Evolutionary conservation across 805 yeast genomes (phyloP), one percentile per base, ranked within the genome.

Genomic region (Peterozyma toletana): DNA sequence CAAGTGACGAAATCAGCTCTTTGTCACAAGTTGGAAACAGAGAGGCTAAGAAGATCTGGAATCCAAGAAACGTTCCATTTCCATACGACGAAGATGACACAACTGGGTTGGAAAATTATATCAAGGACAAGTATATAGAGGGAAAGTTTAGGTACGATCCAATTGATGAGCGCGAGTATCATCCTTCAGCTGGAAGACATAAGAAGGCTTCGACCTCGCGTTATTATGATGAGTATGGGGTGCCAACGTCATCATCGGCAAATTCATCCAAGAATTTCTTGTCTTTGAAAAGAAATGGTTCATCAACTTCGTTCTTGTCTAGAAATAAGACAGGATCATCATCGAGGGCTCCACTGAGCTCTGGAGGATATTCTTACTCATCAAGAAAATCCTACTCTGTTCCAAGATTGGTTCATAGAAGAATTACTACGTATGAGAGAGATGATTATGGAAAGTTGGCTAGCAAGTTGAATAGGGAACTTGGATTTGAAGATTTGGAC

Each of bases 31-130:
- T 71, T 41, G 95, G 95, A 9, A 86, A 86, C 60, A 78, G 70
- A 53, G 70, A 67, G 49, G 80, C 84, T 40, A 71, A 65, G 45
- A 59, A 65, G 33, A 56, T 73, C 36, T 86, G 95, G 93, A 87
- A 86, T 56, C 75, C 85, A 2, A 73, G 73, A 49, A 66, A 69
- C 40, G 77, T 67, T 21, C 86, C 88, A 0, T 84, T 83, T 54
- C 93, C 93, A 9, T 80, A 60, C 47, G 90, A 83, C 54, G 88
- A 78, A 17, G 91, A 84, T 52, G 89, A 79, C 54, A 83, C 63
- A 47, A 70, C 59, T 30, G 68, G 65, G 1, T 75, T 83, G 29
- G 83, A 75, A 44, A 66, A 70, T 46, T 86, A 65, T 62, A 62
- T 86, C 37, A 69, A 83, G 49, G 79, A 82, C 39, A 86, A 86